These are phyloP conservation scores for Calocera viscosa DNA, from an alignment of 768 basidiomycete genomes.

Conservation along the genomic window DNA sequence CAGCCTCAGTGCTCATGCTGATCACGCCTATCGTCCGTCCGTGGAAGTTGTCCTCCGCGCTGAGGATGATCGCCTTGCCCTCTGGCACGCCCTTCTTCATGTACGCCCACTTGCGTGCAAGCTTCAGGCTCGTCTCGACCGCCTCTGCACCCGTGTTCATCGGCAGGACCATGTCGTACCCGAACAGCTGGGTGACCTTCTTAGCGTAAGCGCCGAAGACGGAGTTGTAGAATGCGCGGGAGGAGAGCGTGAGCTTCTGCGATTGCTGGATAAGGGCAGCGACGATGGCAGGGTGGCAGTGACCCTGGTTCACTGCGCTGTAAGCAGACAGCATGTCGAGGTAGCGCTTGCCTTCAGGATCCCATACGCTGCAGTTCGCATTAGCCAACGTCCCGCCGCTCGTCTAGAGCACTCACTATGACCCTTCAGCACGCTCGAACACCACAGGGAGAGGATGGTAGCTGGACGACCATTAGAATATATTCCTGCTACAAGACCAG, in stretches of 20 bases:
- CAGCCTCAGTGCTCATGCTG: constrained; percentile 92
- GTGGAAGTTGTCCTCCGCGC: constrained; percentile 87
- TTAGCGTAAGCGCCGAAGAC: constrained; percentile 83
- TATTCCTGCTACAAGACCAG: constrained; percentile 25
- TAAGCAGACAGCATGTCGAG: constrained; percentile 98
- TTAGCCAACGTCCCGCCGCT: constrained; percentile 17
- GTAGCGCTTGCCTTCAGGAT: constrained; percentile 88
- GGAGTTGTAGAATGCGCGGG: constrained; percentile 91
- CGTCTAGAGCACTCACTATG: constrained; percentile 52
- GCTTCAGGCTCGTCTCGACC: constrained; percentile 92
- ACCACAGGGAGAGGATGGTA: constrained; percentile 94
- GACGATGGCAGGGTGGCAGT: constrained; percentile 85
- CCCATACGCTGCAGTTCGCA: constrained; percentile 55
- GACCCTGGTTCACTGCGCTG: constrained; percentile 41
- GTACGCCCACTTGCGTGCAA: constrained; percentile 96
- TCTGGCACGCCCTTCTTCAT: constrained; percentile 67
- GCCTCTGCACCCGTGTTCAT: constrained; percentile 99
- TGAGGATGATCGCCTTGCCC: constrained; percentile 74
- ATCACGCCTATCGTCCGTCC: constrained; percentile 85
- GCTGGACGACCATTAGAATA: constrained; percentile 41
- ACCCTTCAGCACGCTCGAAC: constrained; percentile 80
- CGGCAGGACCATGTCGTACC: constrained; percentile 89
- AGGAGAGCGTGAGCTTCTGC: constrained; percentile 80
- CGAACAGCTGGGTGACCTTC: constrained; percentile 69
- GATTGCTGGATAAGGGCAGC: constrained; percentile 72